A percentile compares a stretch with the other conserved stretches of the same genome.
Evolutionary conservation across 768 basidiomycete genomes (phyloP).

Genomic region (Amanita brunnescens): DNA sequence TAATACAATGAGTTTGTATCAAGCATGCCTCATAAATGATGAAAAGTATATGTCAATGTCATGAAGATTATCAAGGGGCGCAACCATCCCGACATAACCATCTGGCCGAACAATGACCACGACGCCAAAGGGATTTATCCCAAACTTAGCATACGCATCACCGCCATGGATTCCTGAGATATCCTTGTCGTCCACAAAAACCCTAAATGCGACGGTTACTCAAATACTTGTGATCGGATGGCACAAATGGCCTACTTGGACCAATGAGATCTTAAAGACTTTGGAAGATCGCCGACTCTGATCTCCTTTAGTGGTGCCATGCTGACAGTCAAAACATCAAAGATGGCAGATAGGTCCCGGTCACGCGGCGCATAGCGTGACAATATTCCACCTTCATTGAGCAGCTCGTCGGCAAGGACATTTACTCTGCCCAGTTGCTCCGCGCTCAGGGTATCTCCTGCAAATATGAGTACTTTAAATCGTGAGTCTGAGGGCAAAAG

Average conservation of each 20-base stretch:
- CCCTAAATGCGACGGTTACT: constrained; percentile 24
- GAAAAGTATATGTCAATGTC: constrained; percentile 1
- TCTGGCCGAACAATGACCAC: constrained; percentile 50
- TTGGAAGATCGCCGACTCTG: constrained; percentile 37
- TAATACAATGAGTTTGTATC: too few species aligned
- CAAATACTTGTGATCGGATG: not conserved
- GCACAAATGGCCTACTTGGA: constrained; percentile 38
- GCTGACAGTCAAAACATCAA: constrained; percentile 36
- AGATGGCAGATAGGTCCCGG: constrained; percentile 25
- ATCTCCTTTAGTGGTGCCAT: constrained; percentile 29
- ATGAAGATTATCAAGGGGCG: not conserved
- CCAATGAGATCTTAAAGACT: constrained; percentile 45
- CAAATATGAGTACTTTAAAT: constrained; percentile 49
- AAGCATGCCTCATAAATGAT: constrained; percentile 20
- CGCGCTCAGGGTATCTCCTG: constrained; percentile 27
- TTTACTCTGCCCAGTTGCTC: not conserved
- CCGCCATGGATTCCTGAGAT: constrained; percentile 37
- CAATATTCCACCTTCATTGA: constrained; percentile 23
- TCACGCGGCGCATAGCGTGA: constrained; percentile 19
- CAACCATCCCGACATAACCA: constrained; percentile 4
- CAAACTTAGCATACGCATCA: not conserved
- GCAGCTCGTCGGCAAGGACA: not conserved
- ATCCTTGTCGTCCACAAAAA: constrained; percentile 50
- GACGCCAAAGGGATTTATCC: constrained; percentile 25
- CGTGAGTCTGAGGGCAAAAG: constrained; percentile 40